These are phyloP conservation scores for Mortierella antarctica DNA, from an alignment of 192 early-diverging fungal genomes.

Conservation along the genomic window DNA sequence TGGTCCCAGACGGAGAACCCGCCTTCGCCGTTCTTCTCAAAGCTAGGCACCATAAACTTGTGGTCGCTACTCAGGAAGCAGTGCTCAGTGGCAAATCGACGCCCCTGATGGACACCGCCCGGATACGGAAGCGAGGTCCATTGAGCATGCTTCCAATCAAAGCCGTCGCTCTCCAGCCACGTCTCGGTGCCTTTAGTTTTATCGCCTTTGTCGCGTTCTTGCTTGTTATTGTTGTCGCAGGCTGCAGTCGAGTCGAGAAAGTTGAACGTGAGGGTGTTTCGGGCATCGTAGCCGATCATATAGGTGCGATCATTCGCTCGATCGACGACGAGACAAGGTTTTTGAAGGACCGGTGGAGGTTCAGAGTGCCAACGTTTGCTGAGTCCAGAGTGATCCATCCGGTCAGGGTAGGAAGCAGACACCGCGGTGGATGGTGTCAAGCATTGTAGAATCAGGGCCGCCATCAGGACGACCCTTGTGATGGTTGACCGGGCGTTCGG, in stretches of 20 bases:
- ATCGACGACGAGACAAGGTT: constrained; percentile 28
- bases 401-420: neutral
- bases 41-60: constrained; percentile 34
- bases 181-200: constrained; percentile 2
- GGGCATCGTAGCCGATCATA: constrained; percentile 46
- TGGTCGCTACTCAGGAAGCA: constrained; percentile 37
- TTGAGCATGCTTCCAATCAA: constrained; percentile 39
- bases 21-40: constrained; percentile 23
- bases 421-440: neutral
- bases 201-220: constrained; percentile 14
- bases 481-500: neutral
- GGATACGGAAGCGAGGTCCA: constrained; percentile 47
- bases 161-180: constrained; percentile 18
- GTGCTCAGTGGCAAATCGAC: constrained; percentile 34
- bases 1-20: constrained; percentile 50
- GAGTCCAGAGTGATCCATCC: neutral
- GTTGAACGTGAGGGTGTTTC: constrained; percentile 31
- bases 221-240: constrained; percentile 13
- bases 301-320: constrained; percentile 24
- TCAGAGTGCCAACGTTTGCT: constrained; percentile 36
- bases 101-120: constrained; percentile 11
- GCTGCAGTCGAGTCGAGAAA: constrained; percentile 40
- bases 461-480: neutral
- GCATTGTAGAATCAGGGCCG: neutral
- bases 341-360: constrained; percentile 36